These are phyloP conservation scores for Boletus reticulatus DNA, from an alignment of 768 basidiomycete species.

Conservation along the genomic window DNA sequence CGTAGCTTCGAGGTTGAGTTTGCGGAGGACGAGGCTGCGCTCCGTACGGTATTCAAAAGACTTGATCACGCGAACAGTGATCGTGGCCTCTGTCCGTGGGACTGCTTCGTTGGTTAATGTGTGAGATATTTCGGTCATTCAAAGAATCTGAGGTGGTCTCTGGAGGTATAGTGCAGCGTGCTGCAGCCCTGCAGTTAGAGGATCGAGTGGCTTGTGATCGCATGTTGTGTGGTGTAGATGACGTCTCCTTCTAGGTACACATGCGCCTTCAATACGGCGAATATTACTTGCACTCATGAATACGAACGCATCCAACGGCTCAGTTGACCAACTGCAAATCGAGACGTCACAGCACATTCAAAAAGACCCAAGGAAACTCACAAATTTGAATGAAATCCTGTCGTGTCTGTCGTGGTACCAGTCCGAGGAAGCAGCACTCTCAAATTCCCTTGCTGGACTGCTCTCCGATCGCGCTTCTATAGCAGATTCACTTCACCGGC, in stretches of 20 bases:
- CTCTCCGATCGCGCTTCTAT: slow-evolving; percentile 70
- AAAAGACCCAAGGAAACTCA: slow-evolving; percentile 42
- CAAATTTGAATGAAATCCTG: slow-evolving; percentile 65
- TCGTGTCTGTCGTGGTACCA: slow-evolving; percentile 74
- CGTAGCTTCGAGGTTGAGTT: slow-evolving; percentile 74
- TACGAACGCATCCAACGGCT: slow-evolving; percentile 4
- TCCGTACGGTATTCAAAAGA: slow-evolving; percentile 92
- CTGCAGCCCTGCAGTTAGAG: too few species aligned
- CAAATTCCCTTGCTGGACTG: slow-evolving; percentile 66
- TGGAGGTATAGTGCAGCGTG: not conserved
- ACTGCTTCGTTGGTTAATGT: slow-evolving; percentile 61
- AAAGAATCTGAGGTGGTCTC: not conserved
- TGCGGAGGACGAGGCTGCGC: slow-evolving; percentile 79
- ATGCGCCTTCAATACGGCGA: too few species aligned
- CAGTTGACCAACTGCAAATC: slow-evolving; percentile 6
- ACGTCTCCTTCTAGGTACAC: too few species aligned
- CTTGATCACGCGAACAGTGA: slow-evolving; percentile 93
- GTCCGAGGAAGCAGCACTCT: slow-evolving; percentile 74
- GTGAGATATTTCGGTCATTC: slow-evolving; percentile 39
- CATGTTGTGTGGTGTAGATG: too few species aligned
- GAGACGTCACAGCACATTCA: slow-evolving; percentile 3
- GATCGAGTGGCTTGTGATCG: too few species aligned
- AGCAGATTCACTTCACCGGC: slow-evolving; percentile 53
- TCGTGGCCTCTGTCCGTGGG: slow-evolving; percentile 72
- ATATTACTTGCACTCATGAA: slow-evolving; percentile 1